phyloP scores from a whole-genome alignment of 768 basidiomycete species.

The Leucocoprinus leucothites region DNA sequence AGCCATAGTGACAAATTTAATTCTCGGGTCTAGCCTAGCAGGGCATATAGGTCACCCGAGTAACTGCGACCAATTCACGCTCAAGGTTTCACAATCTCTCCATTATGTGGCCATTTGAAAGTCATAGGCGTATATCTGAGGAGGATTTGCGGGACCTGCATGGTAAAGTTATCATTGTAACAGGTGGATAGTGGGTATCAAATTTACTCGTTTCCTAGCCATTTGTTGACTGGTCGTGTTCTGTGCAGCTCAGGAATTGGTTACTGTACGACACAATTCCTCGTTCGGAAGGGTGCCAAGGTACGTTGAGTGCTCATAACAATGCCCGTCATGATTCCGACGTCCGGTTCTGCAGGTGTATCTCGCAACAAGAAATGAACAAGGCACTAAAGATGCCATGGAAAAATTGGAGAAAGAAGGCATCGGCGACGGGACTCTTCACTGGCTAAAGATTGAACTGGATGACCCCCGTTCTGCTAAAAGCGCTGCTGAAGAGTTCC shows the following conservation, averaged over 20 bases:
- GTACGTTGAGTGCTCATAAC: not conserved
- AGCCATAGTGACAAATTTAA: no score
- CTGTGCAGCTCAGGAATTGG: conserved; percentile 2
- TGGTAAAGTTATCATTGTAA: conserved; percentile 2
- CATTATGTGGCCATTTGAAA: not conserved
- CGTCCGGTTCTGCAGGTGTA: conserved; percentile 13
- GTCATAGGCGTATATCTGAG: not conserved
- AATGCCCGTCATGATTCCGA: not conserved
- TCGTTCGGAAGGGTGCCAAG: conserved; percentile 7
- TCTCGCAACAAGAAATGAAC: conserved; percentile 17
- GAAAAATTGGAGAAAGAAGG: conserved; percentile 16
- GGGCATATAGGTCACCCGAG: no score
- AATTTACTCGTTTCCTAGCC: not conserved
- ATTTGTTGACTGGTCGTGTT: no score
- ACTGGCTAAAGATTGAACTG: conserved; percentile 25
- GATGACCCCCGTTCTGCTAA: conserved; percentile 23
- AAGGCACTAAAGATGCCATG: conserved; percentile 17
- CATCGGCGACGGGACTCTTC: conserved; percentile 18
- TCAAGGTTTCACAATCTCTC: no score
- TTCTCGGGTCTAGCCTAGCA: no score
- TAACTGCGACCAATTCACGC: no score
- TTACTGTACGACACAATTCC: conserved; percentile 1
- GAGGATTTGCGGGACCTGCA: conserved; percentile 1
- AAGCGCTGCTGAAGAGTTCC: conserved; percentile 20
- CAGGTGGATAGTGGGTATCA: conserved; percentile 5